Evolutionary conservation across 441 rosid genomes (phyloP).

Genomic region (Euphorbia celastroides): DNA sequence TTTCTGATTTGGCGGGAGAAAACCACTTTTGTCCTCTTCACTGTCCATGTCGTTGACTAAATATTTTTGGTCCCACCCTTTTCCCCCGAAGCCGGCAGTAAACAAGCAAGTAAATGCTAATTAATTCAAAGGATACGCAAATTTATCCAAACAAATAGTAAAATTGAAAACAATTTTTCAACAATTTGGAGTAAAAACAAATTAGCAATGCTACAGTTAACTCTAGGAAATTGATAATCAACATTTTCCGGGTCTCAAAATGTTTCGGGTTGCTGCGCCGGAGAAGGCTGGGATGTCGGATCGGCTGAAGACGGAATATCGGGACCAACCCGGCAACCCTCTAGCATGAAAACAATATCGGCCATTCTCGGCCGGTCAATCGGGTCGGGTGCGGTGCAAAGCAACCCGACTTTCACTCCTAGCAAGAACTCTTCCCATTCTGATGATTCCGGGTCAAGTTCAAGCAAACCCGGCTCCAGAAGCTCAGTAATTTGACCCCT

Average conservation of each 20-base stretch:
- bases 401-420: conserved; percentile 92
- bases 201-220: conserved; percentile 17
- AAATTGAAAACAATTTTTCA: not conserved
- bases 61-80: conserved; percentile 4
- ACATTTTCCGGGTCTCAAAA: not conserved
- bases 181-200: conserved; percentile 4
- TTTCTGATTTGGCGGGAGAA: conserved; percentile 31
- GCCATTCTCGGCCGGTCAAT: conserved; percentile 85
- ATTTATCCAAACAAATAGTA: not conserved
- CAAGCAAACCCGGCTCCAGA: conserved; percentile 86
- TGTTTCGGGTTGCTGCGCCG: conserved; percentile 37
- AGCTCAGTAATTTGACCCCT: conserved; percentile 82
- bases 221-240: conserved; percentile 19
- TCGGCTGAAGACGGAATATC: conserved; percentile 85
- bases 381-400: conserved; percentile 89
- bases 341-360: conserved; percentile 95
- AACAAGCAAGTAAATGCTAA: not conserved
- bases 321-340: conserved; percentile 94
- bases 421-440: conserved; percentile 99
- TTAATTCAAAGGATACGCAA: not conserved
- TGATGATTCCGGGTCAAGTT: conserved; percentile 92
- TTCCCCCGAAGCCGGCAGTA: conserved; percentile 23
- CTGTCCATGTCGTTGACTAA: conserved; percentile 30
- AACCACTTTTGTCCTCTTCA: conserved; percentile 5
- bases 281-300: conserved; percentile 78